A percentile compares a stretch with the other conserved stretches of the same genome.
These are phyloP conservation scores for Hemerocallis citrina DNA, from an alignment of 106 monocot species.

Conservation along the genomic window DNA sequence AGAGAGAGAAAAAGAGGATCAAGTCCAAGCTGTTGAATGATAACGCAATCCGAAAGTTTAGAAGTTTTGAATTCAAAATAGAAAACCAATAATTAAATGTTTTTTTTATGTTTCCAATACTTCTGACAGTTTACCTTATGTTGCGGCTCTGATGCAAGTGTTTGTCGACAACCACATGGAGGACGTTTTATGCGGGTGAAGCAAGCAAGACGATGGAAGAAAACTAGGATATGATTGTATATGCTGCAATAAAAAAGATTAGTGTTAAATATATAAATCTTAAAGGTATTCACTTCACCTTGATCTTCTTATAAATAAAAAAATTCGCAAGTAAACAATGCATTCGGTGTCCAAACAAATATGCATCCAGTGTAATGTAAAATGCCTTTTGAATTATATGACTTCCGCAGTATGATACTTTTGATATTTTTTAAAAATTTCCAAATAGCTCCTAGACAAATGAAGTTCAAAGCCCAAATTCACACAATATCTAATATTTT, in stretches of 20 bases:
- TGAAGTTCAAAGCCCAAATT: too few species aligned
- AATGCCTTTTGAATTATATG: not conserved
- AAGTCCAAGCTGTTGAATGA: not conserved
- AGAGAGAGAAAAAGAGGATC: not conserved
- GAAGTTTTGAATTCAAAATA: not conserved
- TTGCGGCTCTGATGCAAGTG: not conserved
- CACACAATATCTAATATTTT: too few species aligned
- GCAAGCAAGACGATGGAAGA: conserved; percentile 11
- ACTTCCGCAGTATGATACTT: not conserved
- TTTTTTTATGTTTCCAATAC: not conserved
- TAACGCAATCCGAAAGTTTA: not conserved
- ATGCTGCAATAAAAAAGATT: conserved; percentile 22
- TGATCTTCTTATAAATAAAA: not conserved
- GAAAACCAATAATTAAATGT: not conserved
- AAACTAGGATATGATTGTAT: conserved; percentile 16
- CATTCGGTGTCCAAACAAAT: not conserved
- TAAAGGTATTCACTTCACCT: not conserved
- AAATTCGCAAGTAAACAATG: too few species aligned
- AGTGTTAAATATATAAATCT: not conserved
- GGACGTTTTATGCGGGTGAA: not conserved
- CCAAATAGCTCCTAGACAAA: too few species aligned
- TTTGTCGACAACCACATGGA: conserved; percentile 7
- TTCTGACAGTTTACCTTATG: conserved; percentile 12
- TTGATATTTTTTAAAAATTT: not conserved
- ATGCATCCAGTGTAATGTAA: not conserved